These are phyloP conservation scores for Umbelopsis vinacea DNA, from an alignment of 192 early-diverging fungal species.

Conservation along the genomic window DNA sequence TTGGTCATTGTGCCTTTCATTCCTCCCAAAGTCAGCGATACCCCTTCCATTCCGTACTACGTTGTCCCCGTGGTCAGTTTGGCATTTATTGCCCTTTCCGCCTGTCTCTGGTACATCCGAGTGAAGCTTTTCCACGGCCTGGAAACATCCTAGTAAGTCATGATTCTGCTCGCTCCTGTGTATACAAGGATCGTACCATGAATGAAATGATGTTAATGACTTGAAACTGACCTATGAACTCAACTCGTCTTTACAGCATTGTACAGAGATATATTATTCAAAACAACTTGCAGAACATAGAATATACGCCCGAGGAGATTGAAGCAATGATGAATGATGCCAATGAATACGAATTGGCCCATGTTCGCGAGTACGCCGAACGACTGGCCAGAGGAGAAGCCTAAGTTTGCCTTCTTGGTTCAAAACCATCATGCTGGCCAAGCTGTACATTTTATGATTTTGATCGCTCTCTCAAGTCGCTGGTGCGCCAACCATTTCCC, in stretches of 20 bases:
- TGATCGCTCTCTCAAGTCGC: too few species aligned
- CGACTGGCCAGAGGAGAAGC: neutral
- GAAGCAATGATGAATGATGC: neutral
- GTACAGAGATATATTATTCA: constrained; percentile 2
- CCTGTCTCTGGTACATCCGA: constrained; percentile 53
- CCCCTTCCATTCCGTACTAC: constrained; percentile 45
- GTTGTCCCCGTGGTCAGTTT: constrained; percentile 52
- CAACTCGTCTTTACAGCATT: neutral
- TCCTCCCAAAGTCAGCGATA: constrained; percentile 42
- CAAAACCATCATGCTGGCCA: too few species aligned
- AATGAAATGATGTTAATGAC: too few species aligned
- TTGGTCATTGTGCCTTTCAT: constrained; percentile 62
- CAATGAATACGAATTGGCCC: neutral
- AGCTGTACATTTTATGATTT: too few species aligned
- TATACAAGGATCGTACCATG: too few species aligned
- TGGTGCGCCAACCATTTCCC: too few species aligned
- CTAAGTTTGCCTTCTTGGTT: too few species aligned
- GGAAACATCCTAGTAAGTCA: constrained; percentile 24
- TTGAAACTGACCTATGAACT: neutral
- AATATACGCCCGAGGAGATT: constrained; percentile 1
- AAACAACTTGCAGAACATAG: constrained; percentile 2
- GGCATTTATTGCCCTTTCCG: constrained; percentile 41
- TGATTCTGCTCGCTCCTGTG: neutral
- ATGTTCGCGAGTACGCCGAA: neutral
- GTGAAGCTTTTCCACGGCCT: constrained; percentile 28